Evolutionary conservation across 768 basidiomycete genomes (phyloP), one percentile per base, ranked within the genome.

Genomic region (Infundibulicybe gibba): DNA sequence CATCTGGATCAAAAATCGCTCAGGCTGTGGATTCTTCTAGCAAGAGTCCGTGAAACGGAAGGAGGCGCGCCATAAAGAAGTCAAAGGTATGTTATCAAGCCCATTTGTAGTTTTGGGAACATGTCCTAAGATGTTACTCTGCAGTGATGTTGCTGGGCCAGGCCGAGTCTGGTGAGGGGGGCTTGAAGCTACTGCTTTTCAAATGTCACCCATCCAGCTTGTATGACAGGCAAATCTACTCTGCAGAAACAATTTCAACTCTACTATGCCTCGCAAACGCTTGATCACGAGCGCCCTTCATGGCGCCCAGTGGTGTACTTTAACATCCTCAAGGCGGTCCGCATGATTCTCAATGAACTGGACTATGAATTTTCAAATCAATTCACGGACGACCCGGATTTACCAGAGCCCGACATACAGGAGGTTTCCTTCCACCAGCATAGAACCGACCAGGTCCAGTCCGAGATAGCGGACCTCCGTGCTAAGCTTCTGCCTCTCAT

Each of bases 161-260:
- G 58, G 86, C 87, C 49, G 87, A 87, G 61, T 81, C 81, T 42
- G 77, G 77, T 68, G 56, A 41, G 58, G 17, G n/a, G 40, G 15
- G 44, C 48, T 13, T 13, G 32, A 39, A 20, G 19, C 4, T 39
- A 19, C 13, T 39, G 40, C 31, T 21, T 13, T 38, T 19, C 11
- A 32, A 17, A 17, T 43, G 16, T 31, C 33, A 39, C 25, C 16
- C 31, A 21, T 33, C 13, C 13, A n/a, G 17, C 16, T 16, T 32
- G 34, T 6, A 39, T 16, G 11, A 32, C 43, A 66, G 87, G 87
- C 32, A 92, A 92, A 64, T 89, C 87, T 2, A 91, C 90, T 2
- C 72, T 91, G 11, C 86, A 85, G 58, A 90, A 90, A 58, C 88
- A 91, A 62, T 88, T 91, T 57, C 87, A 91, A 58, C 72, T 90